Evolutionary conservation across 129 eudicot species (phyloP).

Genomic region (Heracleum sosnowskyi): DNA sequence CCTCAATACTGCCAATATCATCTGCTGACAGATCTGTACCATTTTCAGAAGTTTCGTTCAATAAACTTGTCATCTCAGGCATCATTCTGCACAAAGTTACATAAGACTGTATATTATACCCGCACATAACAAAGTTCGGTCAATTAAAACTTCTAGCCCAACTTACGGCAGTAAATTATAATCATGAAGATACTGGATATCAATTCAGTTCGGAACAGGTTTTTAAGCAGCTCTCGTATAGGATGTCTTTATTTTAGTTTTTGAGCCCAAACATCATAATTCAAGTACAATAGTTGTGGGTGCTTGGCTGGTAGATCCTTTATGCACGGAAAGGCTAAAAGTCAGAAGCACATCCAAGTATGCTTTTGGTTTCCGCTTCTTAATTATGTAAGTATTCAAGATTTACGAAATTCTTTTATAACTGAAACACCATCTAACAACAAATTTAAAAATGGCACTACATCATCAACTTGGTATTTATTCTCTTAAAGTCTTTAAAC

Average conservation of each 20-base stretch:
- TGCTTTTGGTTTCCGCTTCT: neutral
- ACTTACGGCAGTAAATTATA: neutral
- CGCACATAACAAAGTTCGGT: constrained; percentile 2
- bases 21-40: constrained; percentile 73
- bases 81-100: constrained; percentile 16
- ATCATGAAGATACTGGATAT: neutral
- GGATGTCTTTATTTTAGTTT: neutral
- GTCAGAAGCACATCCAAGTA: neutral
- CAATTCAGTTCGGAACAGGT: neutral
- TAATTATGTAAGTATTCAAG: neutral
- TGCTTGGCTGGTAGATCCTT: neutral
- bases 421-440: neutral
- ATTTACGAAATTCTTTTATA: neutral
- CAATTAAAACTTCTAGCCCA: neutral
- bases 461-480: neutral
- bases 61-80: constrained; percentile 35
- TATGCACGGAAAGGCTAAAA: neutral
- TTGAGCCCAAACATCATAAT: neutral
- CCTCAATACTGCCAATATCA: constrained; percentile 72
- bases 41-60: constrained; percentile 57
- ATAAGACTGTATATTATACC: neutral
- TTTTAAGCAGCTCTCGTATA: neutral
- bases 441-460: neutral
- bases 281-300: neutral
- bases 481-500: neutral